Percentiles rank a stretch among this genome's conserved stretches.
Conservation (phyloP, 1,284 basidiomycete genomes). For the Cystobasidium sp. region DNA sequence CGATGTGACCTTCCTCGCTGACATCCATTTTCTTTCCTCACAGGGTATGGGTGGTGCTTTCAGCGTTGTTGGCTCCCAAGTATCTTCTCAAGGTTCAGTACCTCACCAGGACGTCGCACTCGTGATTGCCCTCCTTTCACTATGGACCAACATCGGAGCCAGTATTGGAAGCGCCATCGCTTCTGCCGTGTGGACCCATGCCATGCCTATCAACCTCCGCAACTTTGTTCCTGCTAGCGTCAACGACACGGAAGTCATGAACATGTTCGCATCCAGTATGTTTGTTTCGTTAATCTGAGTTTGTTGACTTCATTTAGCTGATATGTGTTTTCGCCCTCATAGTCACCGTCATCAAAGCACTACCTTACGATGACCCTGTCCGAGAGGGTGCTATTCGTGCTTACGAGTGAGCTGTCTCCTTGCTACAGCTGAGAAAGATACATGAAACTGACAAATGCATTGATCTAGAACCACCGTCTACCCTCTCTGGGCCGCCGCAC, state of each 20-base stretch:
- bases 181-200: conserved; percentile 51
- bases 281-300: background rate
- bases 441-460: background rate
- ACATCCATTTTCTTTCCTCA: no score
- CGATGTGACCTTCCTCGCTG: no score
- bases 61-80: conserved; percentile 47
- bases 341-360: conserved; percentile 46
- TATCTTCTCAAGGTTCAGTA: conserved; percentile 54
- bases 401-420: conserved; percentile 33
- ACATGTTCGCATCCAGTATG: conserved; percentile 41
- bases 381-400: conserved; percentile 46
- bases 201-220: conserved; percentile 48
- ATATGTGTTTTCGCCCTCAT: background rate
- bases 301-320: background rate
- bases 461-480: conserved; percentile 31
- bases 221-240: conserved; percentile 45
- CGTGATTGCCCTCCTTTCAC: conserved; percentile 51
- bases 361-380: conserved; percentile 37
- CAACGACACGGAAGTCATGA: conserved; percentile 45
- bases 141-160: conserved; percentile 51
- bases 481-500: conserved; percentile 46
- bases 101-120: conserved; percentile 54
- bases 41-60: conserved; percentile 29
- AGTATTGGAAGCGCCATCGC: conserved; percentile 49
- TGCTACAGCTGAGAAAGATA: background rate